phyloP scores from a whole-genome alignment of 495 filamentous ascomycete genomes.

The Talaromyces borbonicus region DNA sequence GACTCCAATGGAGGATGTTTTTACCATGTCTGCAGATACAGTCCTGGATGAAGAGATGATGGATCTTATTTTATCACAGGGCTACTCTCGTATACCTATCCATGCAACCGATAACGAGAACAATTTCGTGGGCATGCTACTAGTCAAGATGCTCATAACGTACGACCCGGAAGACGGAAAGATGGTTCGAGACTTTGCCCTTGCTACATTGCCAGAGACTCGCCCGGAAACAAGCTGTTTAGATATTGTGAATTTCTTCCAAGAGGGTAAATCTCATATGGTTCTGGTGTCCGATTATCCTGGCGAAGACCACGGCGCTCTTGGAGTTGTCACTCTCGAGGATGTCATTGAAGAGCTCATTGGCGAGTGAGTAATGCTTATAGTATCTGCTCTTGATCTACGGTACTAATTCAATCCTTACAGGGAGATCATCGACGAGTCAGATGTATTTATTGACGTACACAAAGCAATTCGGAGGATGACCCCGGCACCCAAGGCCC shows the following conservation, averaged over 20 bases:
- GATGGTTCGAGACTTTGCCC: conserved; percentile 74
- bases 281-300: conserved; percentile 87
- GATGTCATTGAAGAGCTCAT: conserved; percentile 98
- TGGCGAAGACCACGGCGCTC: conserved; percentile 75
- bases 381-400: not conserved
- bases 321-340: conserved; percentile 91
- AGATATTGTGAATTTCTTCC: conserved; percentile 98
- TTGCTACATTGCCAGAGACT: conserved; percentile 92
- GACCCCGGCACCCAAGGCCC: conserved; percentile 52
- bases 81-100: conserved; percentile 93
- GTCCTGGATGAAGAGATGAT: conserved; percentile 86
- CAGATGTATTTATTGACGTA: conserved; percentile 93
- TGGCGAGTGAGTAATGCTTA: conserved; percentile 77
- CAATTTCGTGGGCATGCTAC: conserved; percentile 93
- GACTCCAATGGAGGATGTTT: conserved; percentile 97
- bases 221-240: conserved; percentile 89
- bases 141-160: conserved; percentile 97
- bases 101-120: conserved; percentile 70
- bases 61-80: conserved; percentile 82
- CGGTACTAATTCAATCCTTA: conserved; percentile 12
- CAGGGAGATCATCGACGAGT: conserved; percentile 78
- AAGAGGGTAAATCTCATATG: conserved; percentile 99
- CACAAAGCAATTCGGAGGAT: conserved; percentile 89
- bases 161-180: conserved; percentile 92
- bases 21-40: conserved; percentile 86